Conservation (phyloP, 805 yeast species). For the Candida vaughaniae region DNA sequence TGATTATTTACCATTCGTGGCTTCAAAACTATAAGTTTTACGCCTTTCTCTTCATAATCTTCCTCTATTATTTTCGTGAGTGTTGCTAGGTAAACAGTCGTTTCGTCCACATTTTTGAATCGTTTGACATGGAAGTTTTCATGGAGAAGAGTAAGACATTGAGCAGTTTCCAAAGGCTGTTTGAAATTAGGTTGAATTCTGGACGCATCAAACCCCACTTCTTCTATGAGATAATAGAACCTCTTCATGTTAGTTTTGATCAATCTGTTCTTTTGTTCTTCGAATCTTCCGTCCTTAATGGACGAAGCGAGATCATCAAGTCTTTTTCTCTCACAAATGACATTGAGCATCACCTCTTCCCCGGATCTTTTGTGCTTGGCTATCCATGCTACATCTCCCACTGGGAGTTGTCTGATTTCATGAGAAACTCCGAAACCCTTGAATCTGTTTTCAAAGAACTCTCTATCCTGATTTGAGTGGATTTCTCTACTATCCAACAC, state of each 20-base stretch:
- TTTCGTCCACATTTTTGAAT: slow-evolving; percentile 71
- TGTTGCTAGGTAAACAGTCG: slow-evolving; percentile 57
- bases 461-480: slow-evolving; percentile 64
- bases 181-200: slow-evolving; percentile 49
- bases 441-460: slow-evolving; percentile 62
- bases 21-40: slow-evolving; percentile 46
- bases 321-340: slow-evolving; percentile 87
- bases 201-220: slow-evolving; percentile 37
- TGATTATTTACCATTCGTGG: slow-evolving; percentile 52
- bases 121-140: slow-evolving; percentile 66
- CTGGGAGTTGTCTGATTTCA: slow-evolving; percentile 58
- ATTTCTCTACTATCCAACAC: slow-evolving; percentile 83
- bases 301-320: slow-evolving; percentile 81
- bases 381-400: slow-evolving; percentile 91
- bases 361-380: slow-evolving; percentile 63
- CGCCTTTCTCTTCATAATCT: slow-evolving; percentile 24
- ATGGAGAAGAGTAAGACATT: slow-evolving; percentile 65
- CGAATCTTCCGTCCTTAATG: slow-evolving; percentile 83
- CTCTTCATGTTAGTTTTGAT: slow-evolving; percentile 64
- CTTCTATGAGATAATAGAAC: slow-evolving; percentile 80
- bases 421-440: slow-evolving; percentile 46
- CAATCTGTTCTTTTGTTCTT: slow-evolving; percentile 82
- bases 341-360: slow-evolving; percentile 69
- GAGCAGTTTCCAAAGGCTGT: slow-evolving; percentile 73
- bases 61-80: slow-evolving; percentile 46